A percentile compares a stretch with the other conserved stretches of the same genome.
phyloP scores from a whole-genome alignment of 2,329 filamentous ascomycete genomes.

The Pestalotiopsis sp. region DNA sequence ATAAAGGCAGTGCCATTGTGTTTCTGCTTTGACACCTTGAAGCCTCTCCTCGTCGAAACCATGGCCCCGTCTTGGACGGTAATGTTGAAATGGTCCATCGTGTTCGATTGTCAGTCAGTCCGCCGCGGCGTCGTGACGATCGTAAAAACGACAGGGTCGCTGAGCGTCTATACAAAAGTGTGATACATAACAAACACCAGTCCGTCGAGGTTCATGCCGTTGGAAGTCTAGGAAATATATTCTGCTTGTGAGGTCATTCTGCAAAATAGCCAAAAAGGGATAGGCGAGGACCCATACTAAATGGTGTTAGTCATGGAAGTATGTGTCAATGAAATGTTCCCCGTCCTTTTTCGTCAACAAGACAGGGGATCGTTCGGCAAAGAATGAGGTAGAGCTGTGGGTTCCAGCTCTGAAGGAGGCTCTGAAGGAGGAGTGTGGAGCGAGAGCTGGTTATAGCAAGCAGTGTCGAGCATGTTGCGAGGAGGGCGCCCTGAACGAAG shows the following conservation, averaged over 20 bases:
- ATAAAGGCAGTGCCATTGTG: slow-evolving; percentile 42
- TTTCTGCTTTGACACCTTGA: slow-evolving; percentile 42
- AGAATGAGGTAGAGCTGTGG: background rate
- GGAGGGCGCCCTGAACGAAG: background rate
- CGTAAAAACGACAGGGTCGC: background rate
- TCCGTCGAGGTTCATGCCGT: background rate
- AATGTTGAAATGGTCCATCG: slow-evolving; percentile 42
- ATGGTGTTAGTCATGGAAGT: background rate
- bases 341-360: background rate
- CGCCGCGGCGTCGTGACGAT: background rate
- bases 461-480: background rate
- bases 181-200: background rate
- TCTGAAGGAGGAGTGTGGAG: background rate
- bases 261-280: background rate
- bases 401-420: background rate
- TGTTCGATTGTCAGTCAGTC: background rate
- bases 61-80: slow-evolving; percentile 39
- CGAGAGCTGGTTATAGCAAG: background rate
- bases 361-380: background rate
- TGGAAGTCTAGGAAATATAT: background rate
- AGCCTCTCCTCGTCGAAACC: slow-evolving; percentile 39
- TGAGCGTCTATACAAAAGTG: background rate
- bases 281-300: background rate
- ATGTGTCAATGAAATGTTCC: background rate
- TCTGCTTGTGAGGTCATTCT: background rate